phyloP scores from a whole-genome alignment of 2,329 filamentous ascomycete species.

The Fusarium tuaranense region DNA sequence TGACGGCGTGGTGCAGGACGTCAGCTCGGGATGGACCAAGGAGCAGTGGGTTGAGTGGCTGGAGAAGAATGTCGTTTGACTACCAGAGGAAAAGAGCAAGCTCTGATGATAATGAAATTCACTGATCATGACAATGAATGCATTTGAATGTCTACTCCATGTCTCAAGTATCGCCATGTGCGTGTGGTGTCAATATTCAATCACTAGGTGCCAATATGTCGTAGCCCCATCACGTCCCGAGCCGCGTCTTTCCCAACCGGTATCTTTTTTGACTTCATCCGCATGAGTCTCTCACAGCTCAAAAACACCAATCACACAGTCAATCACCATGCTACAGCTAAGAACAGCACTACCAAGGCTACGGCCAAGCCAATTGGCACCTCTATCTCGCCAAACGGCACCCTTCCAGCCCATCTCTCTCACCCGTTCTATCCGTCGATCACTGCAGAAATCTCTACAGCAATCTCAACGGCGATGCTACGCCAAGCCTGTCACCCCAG shows the following conservation, averaged over 20 bases:
- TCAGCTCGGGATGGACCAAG: slow-evolving; percentile 81
- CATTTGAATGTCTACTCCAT: not conserved
- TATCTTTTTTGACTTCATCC: slow-evolving; percentile 26
- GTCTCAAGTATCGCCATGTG: not conserved
- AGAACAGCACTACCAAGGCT: slow-evolving; percentile 36
- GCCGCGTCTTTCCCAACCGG: slow-evolving; percentile 12
- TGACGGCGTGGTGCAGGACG: slow-evolving; percentile 85
- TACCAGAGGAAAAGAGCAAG: slow-evolving; percentile 4
- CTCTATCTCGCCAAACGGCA: not conserved
- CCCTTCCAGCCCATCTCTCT: slow-evolving; percentile 8
- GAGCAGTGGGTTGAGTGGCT: slow-evolving; percentile 91
- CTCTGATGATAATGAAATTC: slow-evolving; percentile 22
- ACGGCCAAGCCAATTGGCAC: slow-evolving; percentile 28
- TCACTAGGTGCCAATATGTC: slow-evolving; percentile 14
- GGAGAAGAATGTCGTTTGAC: slow-evolving; percentile 63
- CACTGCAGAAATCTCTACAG: slow-evolving; percentile 42
- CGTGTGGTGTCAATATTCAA: slow-evolving; percentile 8
- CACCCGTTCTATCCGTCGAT: slow-evolving; percentile 29
- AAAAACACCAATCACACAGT: slow-evolving; percentile 4
- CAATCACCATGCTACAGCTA: slow-evolving; percentile 36
- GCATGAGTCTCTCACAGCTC: slow-evolving; percentile 13
- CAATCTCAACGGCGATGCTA: slow-evolving; percentile 42
- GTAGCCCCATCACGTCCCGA: not conserved
- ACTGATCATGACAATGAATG: not conserved
- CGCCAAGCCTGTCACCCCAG: slow-evolving; percentile 24